Evolutionary conservation across 495 filamentous ascomycete genomes (phyloP).

Genomic region (Tricharina praecox): DNA sequence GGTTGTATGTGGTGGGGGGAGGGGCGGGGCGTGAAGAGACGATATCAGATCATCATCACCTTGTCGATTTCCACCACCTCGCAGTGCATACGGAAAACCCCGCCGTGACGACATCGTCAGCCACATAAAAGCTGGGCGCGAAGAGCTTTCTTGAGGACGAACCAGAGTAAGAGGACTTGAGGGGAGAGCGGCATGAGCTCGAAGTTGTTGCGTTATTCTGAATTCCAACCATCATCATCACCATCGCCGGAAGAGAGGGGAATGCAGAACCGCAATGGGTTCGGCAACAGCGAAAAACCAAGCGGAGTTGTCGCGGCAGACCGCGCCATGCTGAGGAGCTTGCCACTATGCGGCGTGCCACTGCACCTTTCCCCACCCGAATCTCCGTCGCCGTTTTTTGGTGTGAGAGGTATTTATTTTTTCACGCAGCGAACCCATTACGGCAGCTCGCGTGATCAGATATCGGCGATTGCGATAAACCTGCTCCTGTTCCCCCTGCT

Average conservation of each 20-base stretch:
- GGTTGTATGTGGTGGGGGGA: not conserved
- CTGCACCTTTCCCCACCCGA: not conserved
- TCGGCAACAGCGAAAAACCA: not conserved
- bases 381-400: not conserved
- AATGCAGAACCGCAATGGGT: not conserved
- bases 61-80: no score
- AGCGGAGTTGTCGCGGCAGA: no score
- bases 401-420: no score
- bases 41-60: no score
- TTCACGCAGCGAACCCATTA: no score
- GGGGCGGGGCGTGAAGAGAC: not conserved
- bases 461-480: not conserved
- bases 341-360: not conserved
- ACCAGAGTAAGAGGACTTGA: not conserved
- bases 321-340: not conserved
- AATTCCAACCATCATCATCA: no score
- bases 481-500: no score
- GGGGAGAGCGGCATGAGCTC: not conserved
- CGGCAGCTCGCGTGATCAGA: not conserved
- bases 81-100: not conserved
- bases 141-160: not conserved
- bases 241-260: no score
- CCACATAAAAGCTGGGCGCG: not conserved
- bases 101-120: conserved; percentile 1
- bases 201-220: not conserved